These are phyloP conservation scores for Stevia rebaudiana DNA, from an alignment of 140 eudicot species.

Conservation along the genomic window DNA sequence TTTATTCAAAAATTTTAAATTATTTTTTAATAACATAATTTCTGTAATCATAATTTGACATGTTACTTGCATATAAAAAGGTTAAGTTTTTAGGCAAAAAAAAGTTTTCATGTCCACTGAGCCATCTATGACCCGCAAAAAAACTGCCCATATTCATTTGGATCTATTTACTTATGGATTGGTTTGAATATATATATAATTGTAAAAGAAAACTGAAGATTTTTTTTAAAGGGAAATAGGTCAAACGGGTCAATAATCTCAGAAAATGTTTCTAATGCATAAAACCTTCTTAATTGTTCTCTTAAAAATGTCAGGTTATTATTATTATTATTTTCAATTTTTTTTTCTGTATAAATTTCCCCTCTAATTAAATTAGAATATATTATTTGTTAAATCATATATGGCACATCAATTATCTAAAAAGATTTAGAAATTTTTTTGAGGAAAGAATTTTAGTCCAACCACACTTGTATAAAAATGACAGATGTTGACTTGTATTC, in stretches of 20 bases:
- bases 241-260: not conserved
- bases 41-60: not conserved
- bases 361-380: no score
- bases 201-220: no score
- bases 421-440: not conserved
- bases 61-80: not conserved
- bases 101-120: not conserved
- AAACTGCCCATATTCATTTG: not conserved
- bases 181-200: no score
- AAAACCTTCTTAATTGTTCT: not conserved
- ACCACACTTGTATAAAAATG: not conserved
- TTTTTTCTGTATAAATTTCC: no score
- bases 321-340: no score
- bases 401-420: not conserved
- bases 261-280: not conserved
- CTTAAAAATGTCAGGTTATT: not conserved
- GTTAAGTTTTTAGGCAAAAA: not conserved
- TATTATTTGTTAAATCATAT: no score
- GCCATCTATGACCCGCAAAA: not conserved
- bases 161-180: not conserved
- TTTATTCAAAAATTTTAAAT: not conserved
- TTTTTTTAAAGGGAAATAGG: no score
- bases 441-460: not conserved
- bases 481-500: not conserved
- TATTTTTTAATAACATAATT: not conserved